phyloP scores from a whole-genome alignment of 495 filamentous ascomycete species.

The Opeltia flavorubescens region DNA sequence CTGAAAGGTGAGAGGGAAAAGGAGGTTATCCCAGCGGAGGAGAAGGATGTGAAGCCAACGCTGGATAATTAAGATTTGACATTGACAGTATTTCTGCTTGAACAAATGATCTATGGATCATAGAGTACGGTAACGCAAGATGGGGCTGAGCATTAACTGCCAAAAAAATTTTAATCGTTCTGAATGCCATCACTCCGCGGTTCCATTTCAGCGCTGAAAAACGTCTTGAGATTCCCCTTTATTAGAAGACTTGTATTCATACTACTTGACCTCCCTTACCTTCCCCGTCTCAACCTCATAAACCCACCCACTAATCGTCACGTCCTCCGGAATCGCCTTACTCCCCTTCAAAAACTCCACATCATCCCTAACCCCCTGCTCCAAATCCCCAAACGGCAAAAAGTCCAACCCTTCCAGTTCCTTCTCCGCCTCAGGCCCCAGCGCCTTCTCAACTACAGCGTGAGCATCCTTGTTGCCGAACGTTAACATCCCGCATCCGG shows the following conservation, averaged over 20 bases:
- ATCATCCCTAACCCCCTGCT: conserved; percentile 51
- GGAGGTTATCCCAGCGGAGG: conserved; percentile 30
- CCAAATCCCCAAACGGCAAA: conserved; percentile 44
- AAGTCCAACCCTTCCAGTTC: conserved; percentile 41
- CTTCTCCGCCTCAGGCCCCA: conserved; percentile 30
- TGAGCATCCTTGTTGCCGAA: conserved; percentile 56
- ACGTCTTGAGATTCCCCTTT: background rate
- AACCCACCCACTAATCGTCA: conserved; percentile 57
- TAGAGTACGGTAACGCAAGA: no score
- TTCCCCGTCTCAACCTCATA: conserved; percentile 71
- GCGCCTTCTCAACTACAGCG: conserved; percentile 40
- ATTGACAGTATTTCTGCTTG: no score
- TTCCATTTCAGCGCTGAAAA: no score
- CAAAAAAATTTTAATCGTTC: no score
- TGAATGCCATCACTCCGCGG: no score
- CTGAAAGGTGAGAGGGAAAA: conserved; percentile 34
- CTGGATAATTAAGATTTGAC: conserved; percentile 31
- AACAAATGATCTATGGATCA: no score
- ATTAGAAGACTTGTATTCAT: background rate
- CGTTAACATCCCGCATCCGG: conserved; percentile 69
- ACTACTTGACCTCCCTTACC: conserved; percentile 26
- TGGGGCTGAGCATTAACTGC: no score
- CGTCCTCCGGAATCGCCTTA: conserved; percentile 40
- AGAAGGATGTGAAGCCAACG: conserved; percentile 37
- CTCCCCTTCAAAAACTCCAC: conserved; percentile 45